Conservation (phyloP, 2,329 filamentous ascomycete species). For the Cryphonectria carpinicola region DNA sequence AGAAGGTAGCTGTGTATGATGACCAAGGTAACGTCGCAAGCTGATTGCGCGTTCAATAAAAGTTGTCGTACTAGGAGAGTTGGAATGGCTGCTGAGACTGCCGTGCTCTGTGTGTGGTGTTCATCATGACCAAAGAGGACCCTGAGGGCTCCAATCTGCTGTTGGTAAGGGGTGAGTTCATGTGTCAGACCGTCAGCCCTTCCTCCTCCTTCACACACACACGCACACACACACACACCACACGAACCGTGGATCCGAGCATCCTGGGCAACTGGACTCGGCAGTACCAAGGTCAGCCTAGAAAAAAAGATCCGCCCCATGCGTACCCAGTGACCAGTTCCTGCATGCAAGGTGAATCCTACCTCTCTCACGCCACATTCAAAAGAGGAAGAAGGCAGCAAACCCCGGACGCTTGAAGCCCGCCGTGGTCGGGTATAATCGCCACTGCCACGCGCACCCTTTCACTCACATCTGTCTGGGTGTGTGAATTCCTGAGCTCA, state of each 20-base stretch:
- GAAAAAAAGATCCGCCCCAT: not conserved
- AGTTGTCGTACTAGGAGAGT: not conserved
- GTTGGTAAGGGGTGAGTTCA: not conserved
- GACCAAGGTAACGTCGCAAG: not conserved
- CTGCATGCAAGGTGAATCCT: conserved; percentile 11
- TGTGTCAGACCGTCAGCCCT: conserved; percentile 3
- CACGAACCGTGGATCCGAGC: conserved; percentile 2
- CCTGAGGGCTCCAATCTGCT: not conserved
- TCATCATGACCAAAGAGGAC: not conserved
- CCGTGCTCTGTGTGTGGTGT: not conserved
- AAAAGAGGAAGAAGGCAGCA: not conserved
- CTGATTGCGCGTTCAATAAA: not conserved
- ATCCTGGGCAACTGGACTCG: not conserved
- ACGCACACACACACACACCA: not conserved
- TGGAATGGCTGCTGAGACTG: not conserved
- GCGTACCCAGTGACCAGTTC: conserved; percentile 6
- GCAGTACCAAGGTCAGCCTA: not conserved
- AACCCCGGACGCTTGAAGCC: not conserved
- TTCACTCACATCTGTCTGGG: not conserved
- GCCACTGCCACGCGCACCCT: not conserved
- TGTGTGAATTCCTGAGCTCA: not conserved
- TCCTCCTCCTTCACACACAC: not conserved
- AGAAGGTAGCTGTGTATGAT: conserved; percentile 2
- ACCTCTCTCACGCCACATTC: not conserved
- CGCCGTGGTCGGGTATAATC: not conserved